These are phyloP conservation scores for Coriolopsis trogii DNA, from an alignment of 1,284 basidiomycete genomes.

Conservation along the genomic window DNA sequence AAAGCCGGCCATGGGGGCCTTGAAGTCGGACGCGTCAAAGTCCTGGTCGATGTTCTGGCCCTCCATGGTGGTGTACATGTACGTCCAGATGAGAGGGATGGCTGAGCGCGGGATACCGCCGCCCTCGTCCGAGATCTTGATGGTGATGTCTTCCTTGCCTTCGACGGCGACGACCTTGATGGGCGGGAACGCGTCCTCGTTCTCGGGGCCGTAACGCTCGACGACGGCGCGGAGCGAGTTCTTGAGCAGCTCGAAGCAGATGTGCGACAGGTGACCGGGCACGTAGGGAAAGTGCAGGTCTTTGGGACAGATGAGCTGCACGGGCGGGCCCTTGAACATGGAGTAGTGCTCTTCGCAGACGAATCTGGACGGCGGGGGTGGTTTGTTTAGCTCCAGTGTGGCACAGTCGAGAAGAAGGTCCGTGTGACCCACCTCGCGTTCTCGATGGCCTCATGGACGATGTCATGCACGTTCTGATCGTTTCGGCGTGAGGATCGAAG, in stretches of 20 bases:
- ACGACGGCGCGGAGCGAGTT: constrained; percentile 98
- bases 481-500: constrained; percentile 9
- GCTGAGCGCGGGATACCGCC: constrained; percentile 95
- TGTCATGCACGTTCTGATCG: constrained; percentile 85
- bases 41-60: constrained; percentile 86
- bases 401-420: background rate
- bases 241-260: constrained; percentile 98
- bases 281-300: constrained; percentile 94
- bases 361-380: constrained; percentile 45
- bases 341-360: constrained; percentile 98
- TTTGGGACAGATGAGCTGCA: constrained; percentile 93
- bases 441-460: constrained; percentile 98
- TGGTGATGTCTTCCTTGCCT: constrained; percentile 94
- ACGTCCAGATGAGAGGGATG: constrained; percentile 97
- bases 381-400: background rate
- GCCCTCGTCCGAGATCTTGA: constrained; percentile 97
- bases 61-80: constrained; percentile 99
- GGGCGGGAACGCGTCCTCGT: constrained; percentile 84
- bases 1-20: constrained; percentile 98
- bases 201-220: constrained; percentile 86
- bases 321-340: constrained; percentile 95
- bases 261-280: constrained; percentile 94
- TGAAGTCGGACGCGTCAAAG: constrained; percentile 92
- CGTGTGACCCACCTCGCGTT: constrained; percentile 71
- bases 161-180: constrained; percentile 98